Base-by-base conservation (phyloP, 2,329 filamentous ascomycete genomes). In the Polytolypa hystricis region DNA sequence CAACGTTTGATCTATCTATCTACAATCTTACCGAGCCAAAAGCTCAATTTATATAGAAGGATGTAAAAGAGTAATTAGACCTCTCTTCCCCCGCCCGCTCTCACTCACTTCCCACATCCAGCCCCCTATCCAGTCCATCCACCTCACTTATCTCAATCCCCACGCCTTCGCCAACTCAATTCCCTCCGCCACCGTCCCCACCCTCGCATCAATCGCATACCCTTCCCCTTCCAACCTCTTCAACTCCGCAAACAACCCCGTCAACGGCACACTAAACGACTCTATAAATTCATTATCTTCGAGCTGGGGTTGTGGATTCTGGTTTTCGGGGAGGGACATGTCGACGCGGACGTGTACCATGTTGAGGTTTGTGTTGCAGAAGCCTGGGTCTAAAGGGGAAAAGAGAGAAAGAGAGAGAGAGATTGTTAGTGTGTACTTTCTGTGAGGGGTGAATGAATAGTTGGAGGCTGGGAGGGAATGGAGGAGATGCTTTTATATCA, bases 201-300 rank as follows among this genome's bases (percentile, higher is more conserved):
- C 78, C 26, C 83, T 68, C 4, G 82, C 82, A 57, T 91, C 84
- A 46, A 91, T 83, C 1, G 80, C 83, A 56, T 74, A 86, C 0
- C 84, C 84, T 44, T 84, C 65, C 2, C 63, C 62, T 52, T 86
- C 81, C 1, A 86, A 64, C 44, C 57, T 70, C 54, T 75, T 74
- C 52, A 78, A 78, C 52, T 81, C 76, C 0, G 68, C 68, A 64
- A 79, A 85, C 26, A 89, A 57, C 10, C 70, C 64, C 14, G 59
- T 63, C 29, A 89, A 53, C 4, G 77, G 78, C 5, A 84, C 68
- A 6, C 72, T 74, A 50, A 89, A 87, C 21, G 79, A 78, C 55
- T 87, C 81, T 51, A 89, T 87, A 53, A 86, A 87, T 60, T 89
- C 83, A 44, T 77, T 79, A 17, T 86, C 82, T 53, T 89, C 82